phyloP scores from a whole-genome alignment of 2,329 filamentous ascomycete species.

The Arthrobotrys megalospora region DNA sequence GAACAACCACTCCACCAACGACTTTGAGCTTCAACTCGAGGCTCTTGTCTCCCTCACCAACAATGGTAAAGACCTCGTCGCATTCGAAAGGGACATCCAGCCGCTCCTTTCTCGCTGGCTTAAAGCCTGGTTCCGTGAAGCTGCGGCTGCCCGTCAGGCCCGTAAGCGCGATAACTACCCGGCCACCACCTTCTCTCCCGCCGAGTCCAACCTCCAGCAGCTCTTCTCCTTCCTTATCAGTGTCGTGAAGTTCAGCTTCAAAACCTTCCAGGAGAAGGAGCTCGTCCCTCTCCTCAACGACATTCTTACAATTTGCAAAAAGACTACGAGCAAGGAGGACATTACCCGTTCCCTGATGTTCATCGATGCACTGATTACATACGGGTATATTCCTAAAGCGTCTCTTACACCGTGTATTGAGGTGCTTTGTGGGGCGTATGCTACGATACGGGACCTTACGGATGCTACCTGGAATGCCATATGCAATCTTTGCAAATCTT shows the following conservation, averaged over 20 bases:
- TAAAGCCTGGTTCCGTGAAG: slow-evolving; percentile 72
- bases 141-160: slow-evolving; percentile 72
- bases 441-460: slow-evolving; percentile 74
- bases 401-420: slow-evolving; percentile 78
- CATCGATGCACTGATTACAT: slow-evolving; percentile 80
- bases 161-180: slow-evolving; percentile 67
- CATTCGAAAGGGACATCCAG: slow-evolving; percentile 78
- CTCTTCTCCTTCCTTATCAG: slow-evolving; percentile 78
- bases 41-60: slow-evolving; percentile 76
- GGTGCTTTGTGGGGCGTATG: slow-evolving; percentile 80
- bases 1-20: slow-evolving; percentile 73
- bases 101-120: slow-evolving; percentile 77
- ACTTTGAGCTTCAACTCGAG: slow-evolving; percentile 78
- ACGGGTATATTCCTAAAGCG: slow-evolving; percentile 77
- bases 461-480: slow-evolving; percentile 80
- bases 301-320: slow-evolving; percentile 78
- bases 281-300: slow-evolving; percentile 75
- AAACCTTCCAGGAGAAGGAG: slow-evolving; percentile 76
- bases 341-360: slow-evolving; percentile 78
- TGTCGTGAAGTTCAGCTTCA: slow-evolving; percentile 82
- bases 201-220: slow-evolving; percentile 76
- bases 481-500: slow-evolving; percentile 79
- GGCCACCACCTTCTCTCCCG: slow-evolving; percentile 65
- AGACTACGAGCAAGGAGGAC: slow-evolving; percentile 77
- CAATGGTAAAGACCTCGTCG: slow-evolving; percentile 75